Evolutionary conservation across 768 basidiomycete genomes (phyloP).

Genomic region (Trametes cubensis): DNA sequence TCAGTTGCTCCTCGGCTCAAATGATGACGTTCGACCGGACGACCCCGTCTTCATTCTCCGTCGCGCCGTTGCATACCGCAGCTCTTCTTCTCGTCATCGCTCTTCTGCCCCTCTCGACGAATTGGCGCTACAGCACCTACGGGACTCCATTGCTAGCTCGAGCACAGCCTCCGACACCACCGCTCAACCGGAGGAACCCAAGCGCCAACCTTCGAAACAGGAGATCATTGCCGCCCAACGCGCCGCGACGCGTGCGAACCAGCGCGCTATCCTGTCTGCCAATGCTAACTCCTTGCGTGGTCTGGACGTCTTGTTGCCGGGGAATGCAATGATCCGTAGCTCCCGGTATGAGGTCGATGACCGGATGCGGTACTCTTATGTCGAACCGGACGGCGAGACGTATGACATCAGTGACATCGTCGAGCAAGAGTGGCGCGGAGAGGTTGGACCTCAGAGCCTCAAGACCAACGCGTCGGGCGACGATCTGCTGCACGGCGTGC

Average conservation of each 20-base stretch:
- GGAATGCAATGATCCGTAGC: slow-evolving; percentile 84
- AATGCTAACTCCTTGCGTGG: slow-evolving; percentile 85
- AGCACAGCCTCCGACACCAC: slow-evolving; percentile 56
- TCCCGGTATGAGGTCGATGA: slow-evolving; percentile 72
- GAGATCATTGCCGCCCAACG: slow-evolving; percentile 95
- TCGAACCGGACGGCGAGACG: slow-evolving; percentile 86
- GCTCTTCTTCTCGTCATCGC: slow-evolving; percentile 67
- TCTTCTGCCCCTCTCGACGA: slow-evolving; percentile 82
- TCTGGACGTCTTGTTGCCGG: slow-evolving; percentile 85
- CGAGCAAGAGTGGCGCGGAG: slow-evolving; percentile 80
- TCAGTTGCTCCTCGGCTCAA: slow-evolving; percentile 65
- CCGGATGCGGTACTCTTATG: slow-evolving; percentile 89
- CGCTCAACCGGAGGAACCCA: slow-evolving; percentile 38
- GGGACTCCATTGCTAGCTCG: slow-evolving; percentile 62
- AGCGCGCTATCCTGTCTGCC: slow-evolving; percentile 81
- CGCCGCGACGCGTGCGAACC: slow-evolving; percentile 82
- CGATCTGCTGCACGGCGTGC: slow-evolving; percentile 71
- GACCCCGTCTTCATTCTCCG: slow-evolving; percentile 93
- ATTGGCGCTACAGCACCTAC: slow-evolving; percentile 71
- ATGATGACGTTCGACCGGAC: slow-evolving; percentile 74
- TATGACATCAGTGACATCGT: slow-evolving; percentile 94
- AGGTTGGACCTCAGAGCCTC: slow-evolving; percentile 29
- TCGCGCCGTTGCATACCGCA: slow-evolving; percentile 75
- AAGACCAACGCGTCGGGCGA: slow-evolving; percentile 39
- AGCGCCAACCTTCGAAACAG: slow-evolving; percentile 61